Base-by-base conservation (phyloP, 2,329 filamentous ascomycete species). In the Exophiala sp. region DNA sequence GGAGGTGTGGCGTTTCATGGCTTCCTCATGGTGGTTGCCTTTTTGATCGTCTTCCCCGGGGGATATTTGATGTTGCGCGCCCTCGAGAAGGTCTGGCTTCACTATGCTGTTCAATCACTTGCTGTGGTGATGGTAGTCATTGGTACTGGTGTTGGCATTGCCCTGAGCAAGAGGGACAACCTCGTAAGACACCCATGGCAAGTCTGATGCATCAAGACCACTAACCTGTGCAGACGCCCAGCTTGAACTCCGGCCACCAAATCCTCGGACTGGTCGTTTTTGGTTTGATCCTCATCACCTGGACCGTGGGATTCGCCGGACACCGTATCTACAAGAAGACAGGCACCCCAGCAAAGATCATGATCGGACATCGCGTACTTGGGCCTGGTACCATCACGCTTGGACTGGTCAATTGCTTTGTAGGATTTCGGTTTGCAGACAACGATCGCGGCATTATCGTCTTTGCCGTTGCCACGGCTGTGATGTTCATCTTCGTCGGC, bases 351-450 rank as follows among this genome's bases (percentile, higher is more conserved):
- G 78, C 77, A 21, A 70, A 71, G 56, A 69, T 79, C 27, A 61
- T 60, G 45, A 74, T 68, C 14, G 66, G 77, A 19, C 81, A 84
- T 64, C 65, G 78, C 16, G 79, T 79, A 74, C 66, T 80, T 2
- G 81, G 81, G 2, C 73, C 79, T 11, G 39, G 74, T 2, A 68
- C 79, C 29, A 70, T 83, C 16, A 62, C 73, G 8, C 59, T 80
- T 2, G 80, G 78, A 38, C 66, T 78, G 13, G 59, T 76, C 47
- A 82, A 83, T 55, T 77, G 71, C 18, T 80, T 81, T 55, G 64
- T 81, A 3, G 81, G 81, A 19, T 81, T 82, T 61, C 70, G 71
- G 0, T 75, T 82, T 45, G 78, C 80, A 2, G 66, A 74, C 11
- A 52, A 53, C 32, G 75, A 68, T n/a, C 64, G 63, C 55, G 73